A percentile compares a stretch with the other conserved stretches of the same genome.
phyloP scores from a whole-genome alignment of 371 early-diverging fungal species.

The Basidiobolus heterosporus region DNA sequence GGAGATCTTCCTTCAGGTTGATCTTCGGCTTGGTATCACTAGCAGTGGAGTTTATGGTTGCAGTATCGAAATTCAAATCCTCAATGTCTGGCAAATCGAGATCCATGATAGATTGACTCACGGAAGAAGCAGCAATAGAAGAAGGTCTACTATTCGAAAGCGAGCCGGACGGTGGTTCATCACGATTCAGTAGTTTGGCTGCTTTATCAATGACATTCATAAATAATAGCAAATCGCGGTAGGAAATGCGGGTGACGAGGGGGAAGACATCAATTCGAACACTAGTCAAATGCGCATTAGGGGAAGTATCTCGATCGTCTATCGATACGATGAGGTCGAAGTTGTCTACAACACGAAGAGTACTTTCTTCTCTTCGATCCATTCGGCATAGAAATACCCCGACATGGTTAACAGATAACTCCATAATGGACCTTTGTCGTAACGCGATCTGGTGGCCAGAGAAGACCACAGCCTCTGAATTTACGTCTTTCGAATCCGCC shows the following conservation, averaged over 20 bases:
- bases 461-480: constrained; percentile 80
- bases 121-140: constrained; percentile 7
- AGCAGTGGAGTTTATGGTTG: background rate
- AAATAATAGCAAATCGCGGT: constrained; percentile 71
- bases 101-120: background rate
- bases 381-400: constrained; percentile 86
- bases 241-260: constrained; percentile 48
- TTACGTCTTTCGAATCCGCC: constrained; percentile 46
- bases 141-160: constrained; percentile 13
- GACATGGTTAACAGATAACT: constrained; percentile 57
- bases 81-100: too few relatives aligned
- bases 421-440: constrained; percentile 55
- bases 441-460: constrained; percentile 60
- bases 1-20: constrained; percentile 3
- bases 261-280: constrained; percentile 43
- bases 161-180: too few relatives aligned
- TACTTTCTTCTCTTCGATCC: constrained; percentile 61
- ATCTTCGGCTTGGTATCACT: constrained; percentile 4
- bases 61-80: too few relatives aligned
- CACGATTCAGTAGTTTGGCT: constrained; percentile 20
- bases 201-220: constrained; percentile 60
- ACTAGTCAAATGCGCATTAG: constrained; percentile 32
- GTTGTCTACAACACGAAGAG: constrained; percentile 72
- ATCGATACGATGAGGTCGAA: constrained; percentile 65
- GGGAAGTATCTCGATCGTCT: constrained; percentile 39